A percentile compares a stretch with the other conserved stretches of the same genome.
Evolutionary conservation across 2,329 filamentous ascomycete genomes (phyloP).

Genomic region (Pyrenophora seminiperda): DNA sequence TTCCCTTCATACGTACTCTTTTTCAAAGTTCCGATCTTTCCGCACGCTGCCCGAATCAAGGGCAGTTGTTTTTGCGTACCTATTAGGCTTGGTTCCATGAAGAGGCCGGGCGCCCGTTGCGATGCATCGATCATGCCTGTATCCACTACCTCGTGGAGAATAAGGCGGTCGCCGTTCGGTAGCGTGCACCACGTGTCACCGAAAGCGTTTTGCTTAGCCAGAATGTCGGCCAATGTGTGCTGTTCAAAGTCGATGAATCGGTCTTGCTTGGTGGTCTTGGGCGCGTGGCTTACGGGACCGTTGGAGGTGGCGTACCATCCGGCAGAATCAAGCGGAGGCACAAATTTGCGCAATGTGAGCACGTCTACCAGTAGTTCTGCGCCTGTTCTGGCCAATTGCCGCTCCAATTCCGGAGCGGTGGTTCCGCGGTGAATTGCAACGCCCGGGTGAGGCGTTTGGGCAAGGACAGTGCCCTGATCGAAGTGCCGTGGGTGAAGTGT

Average conservation of each 20-base stretch:
- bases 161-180: conserved; percentile 35
- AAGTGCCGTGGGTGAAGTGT: conserved; percentile 78
- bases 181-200: conserved; percentile 67
- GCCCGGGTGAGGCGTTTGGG: conserved; percentile 65
- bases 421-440: conserved; percentile 57
- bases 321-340: conserved; percentile 61
- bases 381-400: conserved; percentile 64
- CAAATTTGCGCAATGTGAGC: conserved; percentile 66
- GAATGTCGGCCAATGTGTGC: conserved; percentile 62
- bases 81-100: background rate
- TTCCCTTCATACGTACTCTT: conserved; percentile 10
- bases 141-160: conserved; percentile 28
- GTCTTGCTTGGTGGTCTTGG: conserved; percentile 72
- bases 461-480: conserved; percentile 77
- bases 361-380: conserved; percentile 72
- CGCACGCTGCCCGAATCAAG: conserved; percentile 5
- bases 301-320: conserved; percentile 33
- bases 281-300: conserved; percentile 59
- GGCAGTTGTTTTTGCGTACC: background rate
- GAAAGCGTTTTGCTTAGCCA: conserved; percentile 63
- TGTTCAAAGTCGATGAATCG: conserved; percentile 64
- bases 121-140: background rate
- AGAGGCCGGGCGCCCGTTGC: conserved; percentile 10
- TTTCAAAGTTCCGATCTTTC: background rate
- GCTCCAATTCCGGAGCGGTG: conserved; percentile 58